Conservation (phyloP, 2,329 filamentous ascomycete genomes). For the Diaporthe humulicola region DNA sequence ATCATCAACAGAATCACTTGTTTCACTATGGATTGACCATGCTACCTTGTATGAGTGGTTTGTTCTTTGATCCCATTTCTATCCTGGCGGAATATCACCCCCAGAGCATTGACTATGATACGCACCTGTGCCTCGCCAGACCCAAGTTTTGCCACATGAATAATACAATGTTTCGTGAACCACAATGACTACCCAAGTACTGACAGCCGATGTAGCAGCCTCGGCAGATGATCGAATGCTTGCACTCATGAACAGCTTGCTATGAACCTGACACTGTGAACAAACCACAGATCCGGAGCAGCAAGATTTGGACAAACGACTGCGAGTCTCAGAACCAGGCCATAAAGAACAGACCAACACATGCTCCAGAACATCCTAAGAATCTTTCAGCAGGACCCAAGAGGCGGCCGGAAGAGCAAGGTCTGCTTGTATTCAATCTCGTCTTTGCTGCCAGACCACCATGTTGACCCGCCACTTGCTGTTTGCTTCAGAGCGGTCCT, state of each 20-base stretch:
- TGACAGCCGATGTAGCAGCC: rapidly evolving
- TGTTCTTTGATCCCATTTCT: too few species aligned
- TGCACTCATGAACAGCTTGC: background rate
- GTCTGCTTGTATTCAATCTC: rapidly evolving
- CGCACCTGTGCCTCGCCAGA: background rate
- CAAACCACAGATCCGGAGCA: background rate
- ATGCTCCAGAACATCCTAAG: background rate
- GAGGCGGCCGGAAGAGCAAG: background rate
- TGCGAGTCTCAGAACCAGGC: too few species aligned
- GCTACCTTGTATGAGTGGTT: background rate
- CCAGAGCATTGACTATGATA: background rate
- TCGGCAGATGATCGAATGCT: background rate
- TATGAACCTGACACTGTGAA: too few species aligned
- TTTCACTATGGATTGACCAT: background rate
- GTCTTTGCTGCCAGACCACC: background rate
- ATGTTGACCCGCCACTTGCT: background rate
- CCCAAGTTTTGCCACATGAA: too few species aligned
- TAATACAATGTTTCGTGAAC: too few species aligned
- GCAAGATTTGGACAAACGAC: background rate
- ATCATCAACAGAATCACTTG: too few species aligned
- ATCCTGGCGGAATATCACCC: too few species aligned
- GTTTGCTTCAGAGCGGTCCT: background rate
- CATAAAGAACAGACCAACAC: background rate
- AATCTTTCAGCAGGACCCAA: background rate
- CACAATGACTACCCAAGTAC: too few species aligned